Evolutionary conservation across 2,329 filamentous ascomycete genomes (phyloP).

Genomic region (Pleurostoma richardsiae): DNA sequence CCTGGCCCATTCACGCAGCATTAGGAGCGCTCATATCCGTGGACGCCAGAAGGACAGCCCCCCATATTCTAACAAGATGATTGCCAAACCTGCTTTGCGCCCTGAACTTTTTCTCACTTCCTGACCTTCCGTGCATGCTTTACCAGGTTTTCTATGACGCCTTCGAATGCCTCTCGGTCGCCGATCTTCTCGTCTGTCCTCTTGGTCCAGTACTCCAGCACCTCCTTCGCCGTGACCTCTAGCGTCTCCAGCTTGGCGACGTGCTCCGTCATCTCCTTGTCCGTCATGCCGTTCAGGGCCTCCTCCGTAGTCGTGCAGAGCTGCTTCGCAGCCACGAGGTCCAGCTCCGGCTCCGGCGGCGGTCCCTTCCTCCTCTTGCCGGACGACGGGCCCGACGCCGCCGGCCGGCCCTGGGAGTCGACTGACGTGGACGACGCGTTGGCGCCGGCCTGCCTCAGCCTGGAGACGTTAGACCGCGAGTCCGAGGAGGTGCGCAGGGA

Average conservation of each 20-base stretch:
- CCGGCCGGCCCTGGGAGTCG: slow-evolving; percentile 52
- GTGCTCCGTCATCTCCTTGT: slow-evolving; percentile 70
- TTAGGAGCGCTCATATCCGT: background rate
- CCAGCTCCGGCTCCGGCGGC: slow-evolving; percentile 67
- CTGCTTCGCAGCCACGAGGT: slow-evolving; percentile 72
- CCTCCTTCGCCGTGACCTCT: slow-evolving; percentile 66
- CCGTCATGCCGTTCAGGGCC: slow-evolving; percentile 73
- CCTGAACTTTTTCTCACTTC: slow-evolving; percentile 45
- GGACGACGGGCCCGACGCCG: slow-evolving; percentile 6
- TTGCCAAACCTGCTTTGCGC: too few species aligned
- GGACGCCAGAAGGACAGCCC: slow-evolving; percentile 10
- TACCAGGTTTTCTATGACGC: slow-evolving; percentile 93
- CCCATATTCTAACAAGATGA: background rate
- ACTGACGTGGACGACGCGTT: slow-evolving; percentile 55
- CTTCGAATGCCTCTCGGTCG: slow-evolving; percentile 91
- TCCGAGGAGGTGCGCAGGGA: slow-evolving; percentile 53
- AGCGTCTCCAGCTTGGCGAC: slow-evolving; percentile 63
- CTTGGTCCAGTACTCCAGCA: slow-evolving; percentile 85
- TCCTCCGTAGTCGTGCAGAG: slow-evolving; percentile 81
- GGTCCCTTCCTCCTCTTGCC: slow-evolving; percentile 48
- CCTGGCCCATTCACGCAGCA: too few species aligned
- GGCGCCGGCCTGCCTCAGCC: slow-evolving; percentile 38
- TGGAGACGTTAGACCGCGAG: slow-evolving; percentile 33
- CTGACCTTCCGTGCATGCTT: slow-evolving; percentile 83
- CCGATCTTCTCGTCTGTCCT: slow-evolving; percentile 80